Base-by-base conservation (phyloP, 2,329 filamentous ascomycete species). In the Cryphonectria nitschkei region DNA sequence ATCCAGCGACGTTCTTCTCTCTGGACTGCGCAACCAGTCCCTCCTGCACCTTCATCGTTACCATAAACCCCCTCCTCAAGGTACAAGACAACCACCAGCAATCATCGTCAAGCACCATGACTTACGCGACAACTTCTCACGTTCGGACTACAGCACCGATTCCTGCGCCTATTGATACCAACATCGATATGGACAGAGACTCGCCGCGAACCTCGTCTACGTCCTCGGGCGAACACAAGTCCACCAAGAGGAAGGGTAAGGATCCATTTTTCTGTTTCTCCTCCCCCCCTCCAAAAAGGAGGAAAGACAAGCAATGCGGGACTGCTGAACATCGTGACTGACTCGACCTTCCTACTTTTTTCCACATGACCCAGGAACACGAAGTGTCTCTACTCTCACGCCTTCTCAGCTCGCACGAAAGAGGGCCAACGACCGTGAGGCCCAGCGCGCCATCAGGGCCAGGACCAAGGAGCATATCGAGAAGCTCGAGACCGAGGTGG, bases 391-490 rank as follows among this genome's bases (percentile, higher is more conserved):
- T 74, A 95, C 93, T 77, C 86, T 97, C 78, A 97, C 93, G 14
- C 92, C 94, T 7, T 92, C 95, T 73, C 95, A 97, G 81, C 88
- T 97, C 71, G 93, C 92, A 41, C 92, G 94, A 80, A 98, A 97
- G 84, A 88, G 95, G 74, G 93, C 93, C 77, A 97, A 97, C 83
- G 94, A 97, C 80, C 89, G 94, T 73, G 93, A 97, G 81, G 94
- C 94, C 58, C 94, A 97, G 82, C 88, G 94, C 65, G 93, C 93
- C 58, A 97, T 97, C 74, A 87, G 94, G 65, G 93, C 94, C 80
- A 88, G 94, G 76, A 97, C 94, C 54, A 95, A 94, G 83, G 89
- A 92, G 77, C 92, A 94, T 79, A 97, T 97, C 76, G 93, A 96
- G 78, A 85, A 85, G 32, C 84, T 97, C 66, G 93, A 97, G 82